Evolutionary conservation across 106 monocot species (phyloP), one percentile per base, ranked within the genome.

Genomic region (Chionographis japonica): DNA sequence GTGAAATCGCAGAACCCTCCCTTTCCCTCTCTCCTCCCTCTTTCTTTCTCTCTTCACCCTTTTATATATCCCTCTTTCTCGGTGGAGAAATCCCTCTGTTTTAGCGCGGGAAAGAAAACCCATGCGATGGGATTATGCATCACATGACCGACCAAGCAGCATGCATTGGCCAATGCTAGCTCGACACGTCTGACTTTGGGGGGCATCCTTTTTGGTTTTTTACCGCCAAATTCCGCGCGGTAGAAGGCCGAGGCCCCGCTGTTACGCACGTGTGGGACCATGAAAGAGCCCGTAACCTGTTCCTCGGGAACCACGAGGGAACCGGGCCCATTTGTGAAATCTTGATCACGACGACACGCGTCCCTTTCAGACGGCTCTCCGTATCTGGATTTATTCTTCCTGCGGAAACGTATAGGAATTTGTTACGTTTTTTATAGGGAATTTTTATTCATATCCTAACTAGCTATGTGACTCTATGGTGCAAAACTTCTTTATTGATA

Each of bases 71-170:
- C 68, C 62, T 20, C 37, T 4, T 11, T 14, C 6, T 17, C 11
- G 43, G 11, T 13, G 38, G 14, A 39, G 3, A 37, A 38, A 61
- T 39, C 14, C 4, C 12, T 62, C 72, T 40, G 3, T 14, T 63
- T 64, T 27, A 46, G 69, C 68, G 75, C 75, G 68, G 75, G 75
- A 75, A 68, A 68, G 20, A 1, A 15, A 27, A 68, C 6, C 27
- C 12, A 40, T 35, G 57, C 7, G 13, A 75, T 60, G 66, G 50
- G 19, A 8, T 58, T 66, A 58, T 19, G 36, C 59, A 50, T 46
- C 15, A 7, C 54, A 52, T 51, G 57, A 1, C 65, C 19, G 60
- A 54, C 61, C 51, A 49, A 12, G 12, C 19, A 43, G 11, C 60
- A 52, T 41, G 12, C 8, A 0, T 27, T 2, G 18, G 15, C 61